Conservation (phyloP, 2,329 filamentous ascomycete species). For the Ophiostoma piceae region DNA sequence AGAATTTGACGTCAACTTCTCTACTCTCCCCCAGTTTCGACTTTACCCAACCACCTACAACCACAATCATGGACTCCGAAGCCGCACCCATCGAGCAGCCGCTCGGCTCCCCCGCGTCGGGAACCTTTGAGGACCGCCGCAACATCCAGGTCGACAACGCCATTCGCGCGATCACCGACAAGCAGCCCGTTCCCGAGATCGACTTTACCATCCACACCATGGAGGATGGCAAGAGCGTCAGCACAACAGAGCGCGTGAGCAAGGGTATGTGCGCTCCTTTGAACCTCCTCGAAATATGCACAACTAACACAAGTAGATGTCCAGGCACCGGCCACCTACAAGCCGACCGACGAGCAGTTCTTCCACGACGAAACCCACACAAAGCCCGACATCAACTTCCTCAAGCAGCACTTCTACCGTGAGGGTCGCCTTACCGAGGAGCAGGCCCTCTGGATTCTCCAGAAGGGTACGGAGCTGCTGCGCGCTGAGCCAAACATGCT, state of each 20-base stretch:
- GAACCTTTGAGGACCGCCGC: constrained; percentile 41
- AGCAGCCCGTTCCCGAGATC: constrained; percentile 94
- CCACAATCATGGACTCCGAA: constrained; percentile 47
- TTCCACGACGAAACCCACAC: constrained; percentile 77
- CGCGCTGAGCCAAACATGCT: constrained; percentile 88
- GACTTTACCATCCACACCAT: constrained; percentile 98
- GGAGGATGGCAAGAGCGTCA: constrained; percentile 95
- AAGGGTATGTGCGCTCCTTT: constrained; percentile 62
- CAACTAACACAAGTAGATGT: constrained; percentile 64
- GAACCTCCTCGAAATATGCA: neutral
- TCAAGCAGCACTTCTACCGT: constrained; percentile 98
- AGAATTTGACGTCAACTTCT: neutral
- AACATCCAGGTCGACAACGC: constrained; percentile 75
- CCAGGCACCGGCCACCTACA: constrained; percentile 90
- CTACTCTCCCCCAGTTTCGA: neutral
- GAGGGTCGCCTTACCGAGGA: constrained; percentile 96
- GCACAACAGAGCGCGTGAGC: constrained; percentile 90
- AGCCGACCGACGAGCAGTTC: constrained; percentile 91
- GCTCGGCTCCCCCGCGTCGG: constrained; percentile 27
- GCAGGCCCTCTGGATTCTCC: constrained; percentile 93
- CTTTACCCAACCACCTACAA: neutral
- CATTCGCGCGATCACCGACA: constrained; percentile 85
- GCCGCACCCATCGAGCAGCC: constrained; percentile 36
- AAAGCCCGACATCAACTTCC: constrained; percentile 88
- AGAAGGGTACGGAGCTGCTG: constrained; percentile 79